These are phyloP conservation scores for Exophiala mesophila DNA, from an alignment of 2,329 filamentous ascomycete species.

Conservation along the genomic window DNA sequence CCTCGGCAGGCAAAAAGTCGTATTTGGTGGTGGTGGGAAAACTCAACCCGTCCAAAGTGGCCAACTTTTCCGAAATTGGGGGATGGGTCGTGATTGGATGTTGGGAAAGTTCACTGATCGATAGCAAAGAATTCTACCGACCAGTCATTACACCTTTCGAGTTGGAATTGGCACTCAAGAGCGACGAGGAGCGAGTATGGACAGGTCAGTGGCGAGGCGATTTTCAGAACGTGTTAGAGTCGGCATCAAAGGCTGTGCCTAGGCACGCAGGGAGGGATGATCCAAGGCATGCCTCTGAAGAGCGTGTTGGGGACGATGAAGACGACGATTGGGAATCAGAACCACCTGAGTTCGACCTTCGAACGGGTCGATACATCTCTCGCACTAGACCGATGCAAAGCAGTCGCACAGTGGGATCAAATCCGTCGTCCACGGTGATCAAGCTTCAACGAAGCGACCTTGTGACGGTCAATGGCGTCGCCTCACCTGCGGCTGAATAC, in stretches of 20 bases:
- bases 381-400: slow-evolving; percentile 53
- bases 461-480: slow-evolving; percentile 73
- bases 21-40: slow-evolving; percentile 97
- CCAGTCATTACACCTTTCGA: slow-evolving; percentile 96
- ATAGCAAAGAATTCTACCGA: slow-evolving; percentile 81
- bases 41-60: slow-evolving; percentile 89
- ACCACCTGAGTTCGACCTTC: slow-evolving; percentile 84
- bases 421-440: slow-evolving; percentile 51
- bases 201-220: slow-evolving; percentile 84
- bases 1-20: slow-evolving; percentile 79
- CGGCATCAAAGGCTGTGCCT: slow-evolving; percentile 9
- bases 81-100: slow-evolving; percentile 97
- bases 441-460: slow-evolving; percentile 62
- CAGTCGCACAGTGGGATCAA: slow-evolving; percentile 23
- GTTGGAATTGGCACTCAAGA: slow-evolving; percentile 68
- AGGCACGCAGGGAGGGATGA: slow-evolving; percentile 28
- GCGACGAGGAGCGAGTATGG: slow-evolving; percentile 75
- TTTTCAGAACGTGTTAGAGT: slow-evolving; percentile 63
- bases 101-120: slow-evolving; percentile 92
- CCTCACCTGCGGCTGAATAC: slow-evolving; percentile 89
- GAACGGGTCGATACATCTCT: slow-evolving; percentile 77
- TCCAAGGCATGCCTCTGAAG: slow-evolving; percentile 21
- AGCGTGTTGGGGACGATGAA: slow-evolving; percentile 38
- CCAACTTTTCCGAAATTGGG: slow-evolving; percentile 91
- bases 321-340: slow-evolving; percentile 61